These are phyloP conservation scores for Colletotrichum lentis DNA, from an alignment of 2,329 filamentous ascomycete species.

Conservation along the genomic window DNA sequence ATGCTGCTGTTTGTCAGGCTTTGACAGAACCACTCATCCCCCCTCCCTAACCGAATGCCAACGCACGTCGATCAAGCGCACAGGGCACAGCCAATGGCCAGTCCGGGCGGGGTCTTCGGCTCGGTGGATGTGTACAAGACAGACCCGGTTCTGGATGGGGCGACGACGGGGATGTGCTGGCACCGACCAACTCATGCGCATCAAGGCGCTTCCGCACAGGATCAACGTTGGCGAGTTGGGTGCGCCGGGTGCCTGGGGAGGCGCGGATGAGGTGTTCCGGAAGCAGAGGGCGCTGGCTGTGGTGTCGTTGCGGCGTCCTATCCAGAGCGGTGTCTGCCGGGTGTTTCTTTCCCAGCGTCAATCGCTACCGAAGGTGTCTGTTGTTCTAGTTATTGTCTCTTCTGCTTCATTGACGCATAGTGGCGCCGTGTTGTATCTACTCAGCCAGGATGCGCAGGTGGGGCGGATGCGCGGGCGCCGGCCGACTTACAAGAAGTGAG, in stretches of 20 bases:
- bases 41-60: constrained; percentile 22
- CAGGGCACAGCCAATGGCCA: constrained; percentile 32
- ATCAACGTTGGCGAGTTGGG: constrained; percentile 2
- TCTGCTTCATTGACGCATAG: constrained; percentile 15
- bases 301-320: constrained; percentile 9
- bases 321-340: constrained; percentile 14
- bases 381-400: constrained; percentile 9
- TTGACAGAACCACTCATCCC: constrained; percentile 25
- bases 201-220: constrained; percentile 18
- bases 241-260: background rate
- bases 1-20: constrained; percentile 25
- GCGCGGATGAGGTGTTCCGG: constrained; percentile 19
- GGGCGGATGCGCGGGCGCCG: constrained; percentile 30
- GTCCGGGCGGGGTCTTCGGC: constrained; percentile 26
- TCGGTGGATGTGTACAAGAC: constrained; percentile 30
- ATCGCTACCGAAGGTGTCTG: background rate
- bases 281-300: constrained; percentile 21
- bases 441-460: constrained; percentile 3
- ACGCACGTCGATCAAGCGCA: constrained; percentile 34
- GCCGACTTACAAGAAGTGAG: constrained; percentile 20
- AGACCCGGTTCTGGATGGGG: constrained; percentile 36
- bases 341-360: constrained; percentile 26
- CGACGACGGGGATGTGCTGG: constrained; percentile 42
- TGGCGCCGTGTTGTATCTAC: constrained; percentile 16
- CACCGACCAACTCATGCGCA: constrained; percentile 42